Evolutionary conservation across 1,284 basidiomycete genomes (phyloP), one percentile per base, ranked within the genome.

Genomic region (Cutaneotrichosporon cyanovorans): DNA sequence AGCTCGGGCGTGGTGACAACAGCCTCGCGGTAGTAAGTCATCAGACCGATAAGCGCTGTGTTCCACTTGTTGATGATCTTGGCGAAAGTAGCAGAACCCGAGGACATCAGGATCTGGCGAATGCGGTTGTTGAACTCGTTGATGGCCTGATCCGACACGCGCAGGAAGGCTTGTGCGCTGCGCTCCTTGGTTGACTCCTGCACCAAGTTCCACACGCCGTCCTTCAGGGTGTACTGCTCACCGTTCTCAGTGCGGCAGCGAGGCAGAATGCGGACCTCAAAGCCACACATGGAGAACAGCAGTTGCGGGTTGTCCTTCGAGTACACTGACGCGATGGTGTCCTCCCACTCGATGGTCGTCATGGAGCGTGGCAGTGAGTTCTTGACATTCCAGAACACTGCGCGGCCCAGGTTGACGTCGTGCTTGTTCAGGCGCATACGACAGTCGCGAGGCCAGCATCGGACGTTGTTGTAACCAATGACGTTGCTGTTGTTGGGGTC

Each of bases 21-120:
- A n/a, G 92, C 93, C 68, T 98, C 93, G 53, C 93, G 87, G 73
- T 97, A 98, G 75, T 97, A 98, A 0, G 92, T 96, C 89, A 95
- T 90, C 28, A 92, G 74, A 52, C 89, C 89, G 57, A 92, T 93
- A 45, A 93, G 79, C 10, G 88, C 87, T 2, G 91, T 93, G 71
- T 96, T 97, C 91, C 91, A 96, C 60, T 97, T 97, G 77, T 98
- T 98, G 66, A 97, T 87, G 62, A 99, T 96, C 79, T 99, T 99
- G 53, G 88, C 90, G 79, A 98, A 98, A 0, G 95, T 97, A 1
- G 93, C 93, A 0, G 91, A 93, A 51, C 95, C 95, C 2, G 95
- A 97, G 60, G 90, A 91, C 95, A 99, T 98, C 55, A 99, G 75
- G 16, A 98, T 87, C 71, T 97, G 93, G 46, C 93, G 80, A 57